Base-by-base conservation (phyloP, 2,329 filamentous ascomycete species). In the Pseudocercospora pini-densiflorae region DNA sequence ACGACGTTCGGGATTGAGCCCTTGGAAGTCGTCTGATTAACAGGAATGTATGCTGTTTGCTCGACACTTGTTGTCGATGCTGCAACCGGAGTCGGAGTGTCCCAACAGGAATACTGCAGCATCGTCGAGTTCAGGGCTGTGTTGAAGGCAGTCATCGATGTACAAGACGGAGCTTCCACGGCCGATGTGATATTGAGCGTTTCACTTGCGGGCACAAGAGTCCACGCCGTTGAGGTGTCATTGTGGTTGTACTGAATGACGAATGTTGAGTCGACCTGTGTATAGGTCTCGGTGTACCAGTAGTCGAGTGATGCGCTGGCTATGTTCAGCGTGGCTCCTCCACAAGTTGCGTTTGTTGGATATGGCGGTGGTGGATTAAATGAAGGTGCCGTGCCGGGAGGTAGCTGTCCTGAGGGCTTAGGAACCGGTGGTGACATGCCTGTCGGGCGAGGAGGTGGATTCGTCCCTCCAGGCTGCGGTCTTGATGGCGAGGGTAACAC, bases 321-420 rank as follows among this genome's bases (percentile, higher is more conserved):
- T 6, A 79, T 74, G 66, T 79, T 78, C 33, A 79, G 67, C 0
- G 76, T 78, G 9, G 72, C 71, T 3, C 74, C 76, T 54, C 69
- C 69, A 61, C 76, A 77, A 24, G 57, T 62, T 23, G 40, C 53
- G 59, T 65, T 64, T 6, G 57, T 62, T n/a, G 58, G 62, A 12
- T 36, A 57, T 14, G 64, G 64, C 27, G 27, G 66, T 33, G 64
- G 64, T 27, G 55, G 66, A 29, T 64, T 29, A 16, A 61, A 62
- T 36, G 63, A 58, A 5, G 59, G 63, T 36, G 29, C 27, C 5
- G 29, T 40, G 36, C 49, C 59, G 10, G 61, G 31, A 6, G 61
- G 57, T 5, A 53, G 21, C 5, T 66, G 55, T 33, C 5, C 51
- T 10, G 33, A 19, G 6, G 24, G 19, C 14, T 45, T 24, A 24